Evolutionary conservation across 2,329 filamentous ascomycete genomes (phyloP).

Genomic region (Chrysosphaeria jannelii): DNA sequence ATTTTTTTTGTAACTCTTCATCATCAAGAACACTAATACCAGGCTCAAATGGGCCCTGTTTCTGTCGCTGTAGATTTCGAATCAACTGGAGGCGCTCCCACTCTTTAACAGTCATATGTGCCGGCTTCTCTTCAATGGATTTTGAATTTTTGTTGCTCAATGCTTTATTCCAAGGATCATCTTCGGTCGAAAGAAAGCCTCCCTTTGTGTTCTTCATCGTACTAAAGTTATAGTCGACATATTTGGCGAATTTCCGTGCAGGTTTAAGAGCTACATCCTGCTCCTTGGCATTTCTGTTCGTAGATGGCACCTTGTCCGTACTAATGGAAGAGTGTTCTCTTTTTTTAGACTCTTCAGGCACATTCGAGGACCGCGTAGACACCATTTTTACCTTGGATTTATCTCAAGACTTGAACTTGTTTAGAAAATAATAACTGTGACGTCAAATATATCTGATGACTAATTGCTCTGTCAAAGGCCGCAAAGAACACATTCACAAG

Average conservation of each 20-base stretch:
- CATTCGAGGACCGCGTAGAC: no score
- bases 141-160: slow-evolving; percentile 13
- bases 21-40: slow-evolving; percentile 47
- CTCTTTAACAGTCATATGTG: slow-evolving; percentile 67
- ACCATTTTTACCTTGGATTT: no score
- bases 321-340: no score
- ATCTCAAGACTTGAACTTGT: no score
- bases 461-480: no score
- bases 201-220: slow-evolving; percentile 97
- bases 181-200: slow-evolving; percentile 68
- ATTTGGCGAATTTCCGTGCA: slow-evolving; percentile 70
- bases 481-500: no score
- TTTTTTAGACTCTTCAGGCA: no score
- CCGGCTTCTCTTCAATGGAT: slow-evolving; percentile 48
- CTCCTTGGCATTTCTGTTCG: slow-evolving; percentile 34
- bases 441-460: no score
- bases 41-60: slow-evolving; percentile 64
- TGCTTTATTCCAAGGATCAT: slow-evolving; percentile 70
- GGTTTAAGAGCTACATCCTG: slow-evolving; percentile 26
- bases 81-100: slow-evolving; percentile 70
- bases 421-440: no score
- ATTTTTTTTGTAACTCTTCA: slow-evolving; percentile 35
- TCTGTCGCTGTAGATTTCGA: slow-evolving; percentile 37
- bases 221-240: slow-evolving; percentile 91
- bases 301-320: slow-evolving; percentile 21